These are phyloP conservation scores for Tolypocladium paradoxum DNA, from an alignment of 2,329 filamentous ascomycete species.

Conservation along the genomic window DNA sequence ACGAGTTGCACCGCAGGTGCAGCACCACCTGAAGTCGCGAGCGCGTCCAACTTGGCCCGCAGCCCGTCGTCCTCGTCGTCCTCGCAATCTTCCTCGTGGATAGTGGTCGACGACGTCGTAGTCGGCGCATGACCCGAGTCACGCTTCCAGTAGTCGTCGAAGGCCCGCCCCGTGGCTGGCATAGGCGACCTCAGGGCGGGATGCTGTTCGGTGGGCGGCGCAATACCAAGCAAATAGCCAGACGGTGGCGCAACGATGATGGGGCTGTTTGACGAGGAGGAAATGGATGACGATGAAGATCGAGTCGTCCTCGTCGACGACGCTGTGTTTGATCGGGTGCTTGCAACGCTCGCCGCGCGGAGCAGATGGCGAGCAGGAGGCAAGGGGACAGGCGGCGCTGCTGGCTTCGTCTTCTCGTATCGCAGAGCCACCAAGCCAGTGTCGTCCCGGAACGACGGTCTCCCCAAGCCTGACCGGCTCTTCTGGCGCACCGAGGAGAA, in stretches of 20 bases:
- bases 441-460: slow-evolving; percentile 33
- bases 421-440: slow-evolving; percentile 41
- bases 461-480: slow-evolving; percentile 23
- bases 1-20: slow-evolving; percentile 4
- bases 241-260: slow-evolving; percentile 19
- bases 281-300: slow-evolving; percentile 13
- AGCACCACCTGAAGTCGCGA: neutral
- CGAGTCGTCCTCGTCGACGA: slow-evolving; percentile 12
- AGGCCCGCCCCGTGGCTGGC: slow-evolving; percentile 11
- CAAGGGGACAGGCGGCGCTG: slow-evolving; percentile 45
- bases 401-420: slow-evolving; percentile 50
- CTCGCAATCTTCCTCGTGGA: slow-evolving; percentile 30
- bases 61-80: slow-evolving; percentile 15
- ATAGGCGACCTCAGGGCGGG: slow-evolving; percentile 33
- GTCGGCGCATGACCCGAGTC: slow-evolving; percentile 44
- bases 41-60: neutral
- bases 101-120: slow-evolving; percentile 16
- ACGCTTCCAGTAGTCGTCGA: slow-evolving; percentile 37
- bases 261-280: slow-evolving; percentile 11
- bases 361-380: slow-evolving; percentile 25
- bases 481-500: slow-evolving; percentile 32
- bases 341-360: slow-evolving; percentile 7
- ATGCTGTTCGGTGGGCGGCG: slow-evolving; percentile 40
- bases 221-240: slow-evolving; percentile 18
- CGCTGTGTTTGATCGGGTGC: slow-evolving; percentile 4